A percentile compares a stretch with the other conserved stretches of the same genome.
Conservation (phyloP, 2,329 filamentous ascomycete genomes). For the Macrophomina phaseolina region DNA sequence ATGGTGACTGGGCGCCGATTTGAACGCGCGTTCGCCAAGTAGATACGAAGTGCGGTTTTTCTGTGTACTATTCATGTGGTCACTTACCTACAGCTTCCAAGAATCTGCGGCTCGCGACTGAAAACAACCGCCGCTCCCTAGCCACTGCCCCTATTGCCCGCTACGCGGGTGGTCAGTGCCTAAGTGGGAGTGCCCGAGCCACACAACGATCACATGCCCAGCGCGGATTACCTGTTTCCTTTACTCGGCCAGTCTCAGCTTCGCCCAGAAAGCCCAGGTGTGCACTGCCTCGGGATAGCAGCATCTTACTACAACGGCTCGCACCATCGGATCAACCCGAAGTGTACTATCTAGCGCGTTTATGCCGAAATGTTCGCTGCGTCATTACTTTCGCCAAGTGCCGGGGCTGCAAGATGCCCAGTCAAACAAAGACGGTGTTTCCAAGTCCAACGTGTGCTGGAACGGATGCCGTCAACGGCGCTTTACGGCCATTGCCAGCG, state of each 20-base stretch:
- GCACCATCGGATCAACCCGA: background rate
- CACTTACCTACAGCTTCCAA: too few species aligned
- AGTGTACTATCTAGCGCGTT: background rate
- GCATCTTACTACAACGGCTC: background rate
- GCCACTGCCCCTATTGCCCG: too few species aligned
- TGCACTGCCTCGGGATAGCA: conserved; percentile 2
- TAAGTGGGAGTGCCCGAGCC: too few species aligned
- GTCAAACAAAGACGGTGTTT: conserved; percentile 15
- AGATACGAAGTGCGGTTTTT: too few species aligned
- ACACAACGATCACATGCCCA: too few species aligned
- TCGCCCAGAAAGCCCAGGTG: conserved; percentile 1
- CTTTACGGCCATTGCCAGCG: conserved; percentile 1
- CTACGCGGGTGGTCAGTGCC: too few species aligned
- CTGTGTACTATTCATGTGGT: too few species aligned
- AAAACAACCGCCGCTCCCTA: too few species aligned
- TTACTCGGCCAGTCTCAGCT: background rate
- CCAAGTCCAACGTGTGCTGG: background rate
- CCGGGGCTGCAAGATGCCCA: conserved; percentile 13
- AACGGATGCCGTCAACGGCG: background rate
- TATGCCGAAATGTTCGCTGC: background rate
- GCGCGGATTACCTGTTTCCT: too few species aligned
- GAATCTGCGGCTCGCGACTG: too few species aligned
- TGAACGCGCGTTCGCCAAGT: too few species aligned
- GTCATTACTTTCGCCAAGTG: conserved; percentile 10
- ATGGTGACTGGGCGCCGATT: too few species aligned